Conservation (phyloP, 2,329 filamentous ascomycete species). For the Mollisiaceae sp. region DNA sequence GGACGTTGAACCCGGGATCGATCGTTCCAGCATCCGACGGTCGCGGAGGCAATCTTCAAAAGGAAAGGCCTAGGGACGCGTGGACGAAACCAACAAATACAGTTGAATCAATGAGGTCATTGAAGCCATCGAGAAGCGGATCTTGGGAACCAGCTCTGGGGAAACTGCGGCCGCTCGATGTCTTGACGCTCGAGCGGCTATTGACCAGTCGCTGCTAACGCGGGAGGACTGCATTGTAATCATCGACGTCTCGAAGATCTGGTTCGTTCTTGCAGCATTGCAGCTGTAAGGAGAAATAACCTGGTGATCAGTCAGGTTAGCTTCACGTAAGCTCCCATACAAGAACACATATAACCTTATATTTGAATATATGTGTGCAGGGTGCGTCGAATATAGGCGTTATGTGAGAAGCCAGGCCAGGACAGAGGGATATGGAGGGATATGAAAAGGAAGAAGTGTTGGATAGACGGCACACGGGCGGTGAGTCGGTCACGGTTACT, state of each 20-base stretch:
- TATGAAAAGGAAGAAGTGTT: too few species aligned
- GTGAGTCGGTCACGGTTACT: too few species aligned
- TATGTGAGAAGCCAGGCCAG: too few species aligned
- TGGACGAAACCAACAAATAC: not conserved
- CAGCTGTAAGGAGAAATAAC: too few species aligned
- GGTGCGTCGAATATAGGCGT: too few species aligned
- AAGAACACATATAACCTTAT: too few species aligned
- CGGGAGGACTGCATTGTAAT: not conserved
- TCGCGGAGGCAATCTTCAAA: not conserved
- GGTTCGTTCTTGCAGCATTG: too few species aligned
- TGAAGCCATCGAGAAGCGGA: not conserved
- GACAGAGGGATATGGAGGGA: too few species aligned
- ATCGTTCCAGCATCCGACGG: not conserved
- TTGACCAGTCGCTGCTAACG: not conserved
- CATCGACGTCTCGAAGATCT: not conserved
- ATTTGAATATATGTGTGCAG: too few species aligned
- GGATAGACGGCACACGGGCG: too few species aligned
- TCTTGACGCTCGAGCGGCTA: conserved; percentile 4
- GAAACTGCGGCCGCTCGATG: conserved; percentile 6
- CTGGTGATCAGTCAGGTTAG: too few species aligned
- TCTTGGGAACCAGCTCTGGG: not conserved
- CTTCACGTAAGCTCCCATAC: too few species aligned
- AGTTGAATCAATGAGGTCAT: conserved; percentile 8
- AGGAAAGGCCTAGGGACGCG: not conserved
- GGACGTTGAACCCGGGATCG: not conserved